Percentiles rank a stretch among this genome's conserved stretches.
Conservation (phyloP, 2,329 filamentous ascomycete species). For the Pseudogymnoascus sp. region DNA sequence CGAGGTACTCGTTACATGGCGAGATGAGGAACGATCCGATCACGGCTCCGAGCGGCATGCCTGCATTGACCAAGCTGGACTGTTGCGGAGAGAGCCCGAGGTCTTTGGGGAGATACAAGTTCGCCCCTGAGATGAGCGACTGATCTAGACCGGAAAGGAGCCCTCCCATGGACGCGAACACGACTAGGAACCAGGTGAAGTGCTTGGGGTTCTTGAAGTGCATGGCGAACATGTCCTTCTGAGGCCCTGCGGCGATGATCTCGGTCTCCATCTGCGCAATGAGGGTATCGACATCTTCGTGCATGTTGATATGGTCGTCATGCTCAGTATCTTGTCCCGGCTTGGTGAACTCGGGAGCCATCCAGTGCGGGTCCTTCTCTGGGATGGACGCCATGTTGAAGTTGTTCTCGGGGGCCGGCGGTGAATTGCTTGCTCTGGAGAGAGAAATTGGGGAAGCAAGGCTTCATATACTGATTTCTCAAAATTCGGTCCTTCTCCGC, state of each 20-base stretch:
- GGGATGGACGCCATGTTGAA: not conserved
- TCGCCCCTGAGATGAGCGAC: slow-evolving; percentile 63
- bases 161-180: slow-evolving; percentile 64
- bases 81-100: slow-evolving; percentile 48
- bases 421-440: not conserved
- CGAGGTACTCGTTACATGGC: slow-evolving; percentile 59
- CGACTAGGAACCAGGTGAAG: slow-evolving; percentile 62
- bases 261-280: slow-evolving; percentile 29
- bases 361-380: slow-evolving; percentile 5
- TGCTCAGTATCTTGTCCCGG: not conserved
- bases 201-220: slow-evolving; percentile 53
- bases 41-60: slow-evolving; percentile 65
- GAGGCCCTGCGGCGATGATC: slow-evolving; percentile 21
- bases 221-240: slow-evolving; percentile 39
- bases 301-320: not conserved
- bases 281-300: slow-evolving; percentile 26
- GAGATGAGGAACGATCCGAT: slow-evolving; percentile 60
- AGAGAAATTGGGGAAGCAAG: not conserved
- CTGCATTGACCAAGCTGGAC: slow-evolving; percentile 60
- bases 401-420: not conserved
- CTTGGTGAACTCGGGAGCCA: slow-evolving; percentile 8
- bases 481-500: not conserved
- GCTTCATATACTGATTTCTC: not conserved
- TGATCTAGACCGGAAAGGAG: slow-evolving; percentile 66
- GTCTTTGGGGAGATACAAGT: slow-evolving; percentile 55